Evolutionary conservation across 371 early-diverging fungal genomes (phyloP).

Genomic region (Mortierella sp.): DNA sequence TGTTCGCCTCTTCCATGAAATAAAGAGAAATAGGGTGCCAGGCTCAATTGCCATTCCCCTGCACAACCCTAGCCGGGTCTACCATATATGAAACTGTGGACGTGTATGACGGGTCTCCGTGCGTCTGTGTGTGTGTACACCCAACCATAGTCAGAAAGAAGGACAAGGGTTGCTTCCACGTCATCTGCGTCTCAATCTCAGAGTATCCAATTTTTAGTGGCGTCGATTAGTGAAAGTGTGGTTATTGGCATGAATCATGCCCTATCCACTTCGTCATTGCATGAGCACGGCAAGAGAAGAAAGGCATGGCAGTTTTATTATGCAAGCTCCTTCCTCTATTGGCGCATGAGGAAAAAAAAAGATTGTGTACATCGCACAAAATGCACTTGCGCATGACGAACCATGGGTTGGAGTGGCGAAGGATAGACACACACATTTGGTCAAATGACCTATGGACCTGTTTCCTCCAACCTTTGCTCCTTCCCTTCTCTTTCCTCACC

Average conservation of each 20-base stretch:
- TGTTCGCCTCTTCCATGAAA: no score
- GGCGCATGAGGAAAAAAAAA: not conserved
- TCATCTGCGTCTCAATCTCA: no score
- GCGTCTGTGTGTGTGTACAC: no score
- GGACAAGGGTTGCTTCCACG: no score
- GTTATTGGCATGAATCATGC: not conserved
- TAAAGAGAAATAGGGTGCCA: no score
- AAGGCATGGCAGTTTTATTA: not conserved
- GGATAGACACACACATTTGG: not conserved
- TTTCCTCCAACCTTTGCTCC: not conserved
- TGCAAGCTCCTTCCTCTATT: not conserved
- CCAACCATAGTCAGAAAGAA: no score
- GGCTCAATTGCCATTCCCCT: no score
- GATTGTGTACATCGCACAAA: not conserved
- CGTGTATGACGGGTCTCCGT: no score
- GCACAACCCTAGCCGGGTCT: no score
- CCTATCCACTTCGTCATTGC: not conserved
- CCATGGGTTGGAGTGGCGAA: not conserved
- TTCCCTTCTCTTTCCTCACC: not conserved
- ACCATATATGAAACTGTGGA: no score
- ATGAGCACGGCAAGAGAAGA: not conserved
- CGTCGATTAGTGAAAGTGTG: no score
- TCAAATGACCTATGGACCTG: not conserved
- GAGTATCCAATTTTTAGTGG: no score
- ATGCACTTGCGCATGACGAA: not conserved